Evolutionary conservation across 345 rosid genomes (phyloP), one percentile per base, ranked within the genome.

Genomic region (Gossypium australe): DNA sequence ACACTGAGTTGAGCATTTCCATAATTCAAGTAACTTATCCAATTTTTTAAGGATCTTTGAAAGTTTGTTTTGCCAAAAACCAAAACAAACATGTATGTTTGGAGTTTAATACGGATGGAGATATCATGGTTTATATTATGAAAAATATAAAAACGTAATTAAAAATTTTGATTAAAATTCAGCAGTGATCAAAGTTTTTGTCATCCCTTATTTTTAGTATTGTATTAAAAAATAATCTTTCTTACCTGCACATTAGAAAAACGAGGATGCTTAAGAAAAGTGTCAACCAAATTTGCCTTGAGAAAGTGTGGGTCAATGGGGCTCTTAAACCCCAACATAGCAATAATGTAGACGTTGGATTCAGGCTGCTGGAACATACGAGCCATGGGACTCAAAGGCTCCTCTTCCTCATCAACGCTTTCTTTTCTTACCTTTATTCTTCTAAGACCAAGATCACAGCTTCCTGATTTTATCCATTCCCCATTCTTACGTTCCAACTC

Each of bases 361-460:
- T 80, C 70, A 2, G 84, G 86, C 34, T 78, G 80, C 27, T 84
- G 86, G 48, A 84, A 86, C 79, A 78, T 57, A 47, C 83, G 78
- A 76, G 87, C 84, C 13, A 79, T 18, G 12, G 89, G 87, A 63
- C 87, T 86, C 74, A 84, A 58, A 2, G 83, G 80, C 68, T 80
- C 71, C 9, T 45, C 41, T 24, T 67, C 34, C 5, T 47, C 71
- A 6, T 7, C 56, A 12, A 22, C 71, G 2, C 0, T 47, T 22
- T 13, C 6, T 45, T 8, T 22, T 67, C 34, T 45, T 20, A 47
- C 11, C 22, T 67, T 67, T 53, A 67, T 47, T 67, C 13, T 5
- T 45, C 20, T 22, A 47, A 47, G 55, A 7, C 18, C 71, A 44
- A 43, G 4, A 65, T 41, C 16, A 11, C 41, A 34, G 41, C 22